These are phyloP conservation scores for Arctium minus DNA, from an alignment of 129 eudicot genomes.

Conservation along the genomic window DNA sequence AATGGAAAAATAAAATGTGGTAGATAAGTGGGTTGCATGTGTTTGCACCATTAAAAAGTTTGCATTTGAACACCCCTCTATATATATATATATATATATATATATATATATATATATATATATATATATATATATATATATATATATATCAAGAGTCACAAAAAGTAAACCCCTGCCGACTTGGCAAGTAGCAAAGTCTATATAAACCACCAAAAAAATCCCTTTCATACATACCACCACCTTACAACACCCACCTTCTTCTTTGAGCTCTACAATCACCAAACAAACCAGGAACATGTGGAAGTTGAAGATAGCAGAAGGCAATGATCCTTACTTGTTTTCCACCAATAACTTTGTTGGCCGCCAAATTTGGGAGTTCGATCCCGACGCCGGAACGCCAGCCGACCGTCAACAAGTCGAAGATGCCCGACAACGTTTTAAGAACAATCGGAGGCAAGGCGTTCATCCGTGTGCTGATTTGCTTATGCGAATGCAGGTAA, in stretches of 20 bases:
- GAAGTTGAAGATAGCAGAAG: slow-evolving; percentile 70
- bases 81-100: no score
- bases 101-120: no score
- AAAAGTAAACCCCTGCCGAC: no score
- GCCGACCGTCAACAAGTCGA: slow-evolving; percentile 46
- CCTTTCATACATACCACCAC: no score
- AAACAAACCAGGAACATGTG: slow-evolving; percentile 40
- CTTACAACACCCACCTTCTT: background rate
- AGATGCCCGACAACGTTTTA: slow-evolving; percentile 45
- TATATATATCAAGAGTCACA: no score
- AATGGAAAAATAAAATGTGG: no score
- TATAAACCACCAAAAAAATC: no score
- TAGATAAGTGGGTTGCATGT: no score
- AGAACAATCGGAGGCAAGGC: slow-evolving; percentile 35
- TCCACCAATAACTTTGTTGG: slow-evolving; percentile 72
- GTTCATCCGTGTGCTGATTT: slow-evolving; percentile 60
- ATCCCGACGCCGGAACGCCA: slow-evolving; percentile 47
- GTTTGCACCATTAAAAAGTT: no score
- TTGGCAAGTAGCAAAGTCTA: no score
- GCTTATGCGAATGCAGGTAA: slow-evolving; percentile 76
- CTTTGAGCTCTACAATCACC: background rate
- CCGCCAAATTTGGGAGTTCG: slow-evolving; percentile 74
- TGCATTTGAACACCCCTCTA: no score
- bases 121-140: no score
- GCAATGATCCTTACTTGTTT: slow-evolving; percentile 61